These are phyloP conservation scores for Triticum turgidum DNA, from an alignment of 176 grass and related monocot genomes.

Conservation along the genomic window DNA sequence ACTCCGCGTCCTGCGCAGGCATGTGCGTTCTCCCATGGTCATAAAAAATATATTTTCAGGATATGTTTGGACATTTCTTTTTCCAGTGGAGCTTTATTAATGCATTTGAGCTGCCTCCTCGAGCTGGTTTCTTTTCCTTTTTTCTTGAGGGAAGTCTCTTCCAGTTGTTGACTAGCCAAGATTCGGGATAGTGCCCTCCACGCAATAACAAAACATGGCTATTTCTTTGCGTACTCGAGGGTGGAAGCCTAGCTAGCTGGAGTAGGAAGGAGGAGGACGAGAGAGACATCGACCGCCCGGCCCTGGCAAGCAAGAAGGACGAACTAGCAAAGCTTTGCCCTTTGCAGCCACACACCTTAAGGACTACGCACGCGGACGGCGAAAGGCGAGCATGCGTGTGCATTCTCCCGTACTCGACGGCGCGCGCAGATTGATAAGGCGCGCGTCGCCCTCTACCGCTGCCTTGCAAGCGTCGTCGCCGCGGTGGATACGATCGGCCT, in stretches of 20 bases:
- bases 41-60: too few species aligned
- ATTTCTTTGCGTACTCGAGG: not conserved
- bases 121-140: too few species aligned
- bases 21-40: too few species aligned
- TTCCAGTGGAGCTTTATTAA: too few species aligned
- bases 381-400: not conserved
- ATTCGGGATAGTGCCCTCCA: not conserved
- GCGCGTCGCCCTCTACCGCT: not conserved
- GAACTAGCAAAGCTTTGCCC: not conserved
- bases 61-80: too few species aligned
- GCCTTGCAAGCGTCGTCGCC: conserved; percentile 17
- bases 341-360: not conserved
- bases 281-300: not conserved
- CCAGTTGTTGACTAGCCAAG: too few species aligned
- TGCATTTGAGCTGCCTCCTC: too few species aligned
- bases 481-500: not conserved
- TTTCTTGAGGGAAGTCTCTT: too few species aligned
- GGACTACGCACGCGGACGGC: not conserved
- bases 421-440: not conserved
- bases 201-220: not conserved
- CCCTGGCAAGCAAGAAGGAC: not conserved
- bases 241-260: not conserved
- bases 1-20: too few species aligned
- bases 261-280: not conserved
- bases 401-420: not conserved